Base-by-base conservation (phyloP, 2,329 filamentous ascomycete genomes). In the Orbilia blumenaviensis region DNA sequence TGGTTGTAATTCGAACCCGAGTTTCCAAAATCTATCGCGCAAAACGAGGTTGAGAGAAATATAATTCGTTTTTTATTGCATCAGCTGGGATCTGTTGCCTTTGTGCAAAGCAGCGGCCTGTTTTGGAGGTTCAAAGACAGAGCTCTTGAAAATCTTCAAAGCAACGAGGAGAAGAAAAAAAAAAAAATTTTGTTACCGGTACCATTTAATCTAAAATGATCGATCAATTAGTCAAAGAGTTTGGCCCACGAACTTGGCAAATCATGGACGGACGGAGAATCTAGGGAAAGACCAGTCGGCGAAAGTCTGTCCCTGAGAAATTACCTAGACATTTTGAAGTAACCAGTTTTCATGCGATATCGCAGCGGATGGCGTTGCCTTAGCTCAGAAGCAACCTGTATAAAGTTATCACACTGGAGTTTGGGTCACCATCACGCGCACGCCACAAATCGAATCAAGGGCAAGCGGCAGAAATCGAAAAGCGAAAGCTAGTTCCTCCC, bases 21-120 rank as follows among this genome's bases (percentile, higher is more conserved):
- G 60, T 66, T 72, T 60, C 67, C 50, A 44, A 48, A 68, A 60
- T 61, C 58, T 66, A 46, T 25, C 50, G 29, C 56, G 56, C 18
- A 58, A 56, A 50, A 58, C 48, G 18, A 66, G 58, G 25, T 14
- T 67, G 69, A 75, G 69, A 67, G 69, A 62, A 75, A 75, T 75
- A 75, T 74, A 74, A 74, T 67, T 74, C 61, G 25, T 67, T 74
- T 73, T 74, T 63, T 63, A 46, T 62, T 41, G n/a, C 1, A 27
- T 61, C 12, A 62, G 46, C 69, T 67, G 36, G 69, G 69, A 74
- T 74, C 5, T 44, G 10, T 5, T 46, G 21, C 27, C 14, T 41
- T 63, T 75, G 34, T 69, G 41, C 58, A 66, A 44, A 76, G 60
- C 58, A 68, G 18, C 48, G 64, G 72, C 72, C 60, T 66, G 64